These are phyloP conservation scores for Saksenaea oblongispora DNA, from an alignment of 371 early-diverging fungal species.

Conservation along the genomic window DNA sequence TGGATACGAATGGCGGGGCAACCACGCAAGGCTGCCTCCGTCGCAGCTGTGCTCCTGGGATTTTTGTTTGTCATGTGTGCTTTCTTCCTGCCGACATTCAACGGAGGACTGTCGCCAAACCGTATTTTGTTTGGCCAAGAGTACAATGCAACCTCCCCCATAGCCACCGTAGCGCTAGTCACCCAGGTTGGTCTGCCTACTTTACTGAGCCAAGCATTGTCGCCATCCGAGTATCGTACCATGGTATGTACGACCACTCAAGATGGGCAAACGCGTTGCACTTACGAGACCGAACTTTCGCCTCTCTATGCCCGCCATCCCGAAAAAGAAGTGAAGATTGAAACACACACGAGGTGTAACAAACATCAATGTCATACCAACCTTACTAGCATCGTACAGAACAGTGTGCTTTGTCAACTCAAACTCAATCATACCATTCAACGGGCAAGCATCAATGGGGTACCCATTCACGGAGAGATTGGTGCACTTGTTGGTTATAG, in stretches of 20 bases:
- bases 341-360: slow-evolving; percentile 2
- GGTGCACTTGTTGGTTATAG: slow-evolving; percentile 31
- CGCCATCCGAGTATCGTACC: slow-evolving; percentile 20
- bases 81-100: slow-evolving; percentile 13
- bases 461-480: slow-evolving; percentile 4
- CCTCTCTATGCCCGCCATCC: slow-evolving; percentile 32
- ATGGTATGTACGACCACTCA: slow-evolving; percentile 17
- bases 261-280: slow-evolving; percentile 24
- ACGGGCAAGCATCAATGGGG: slow-evolving; percentile 17
- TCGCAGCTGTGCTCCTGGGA: not conserved
- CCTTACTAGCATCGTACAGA: slow-evolving; percentile 24
- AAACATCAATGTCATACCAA: not conserved
- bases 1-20: slow-evolving; percentile 43
- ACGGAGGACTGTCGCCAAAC: slow-evolving; percentile 40
- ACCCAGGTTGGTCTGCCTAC: slow-evolving; percentile 20
- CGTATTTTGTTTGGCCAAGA: slow-evolving; percentile 37
- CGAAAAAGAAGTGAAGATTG: slow-evolving; percentile 21
- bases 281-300: slow-evolving; percentile 25
- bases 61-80: slow-evolving; percentile 13
- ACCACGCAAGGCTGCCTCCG: not conserved
- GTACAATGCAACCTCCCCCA: slow-evolving; percentile 26
- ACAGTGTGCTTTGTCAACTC: slow-evolving; percentile 44
- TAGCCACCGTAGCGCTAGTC: slow-evolving; percentile 28
- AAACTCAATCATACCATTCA: slow-evolving; percentile 19
- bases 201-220: slow-evolving; percentile 21